Evolutionary conservation across 129 eudicot genomes (phyloP).

Genomic region (Glebionis coronaria): DNA sequence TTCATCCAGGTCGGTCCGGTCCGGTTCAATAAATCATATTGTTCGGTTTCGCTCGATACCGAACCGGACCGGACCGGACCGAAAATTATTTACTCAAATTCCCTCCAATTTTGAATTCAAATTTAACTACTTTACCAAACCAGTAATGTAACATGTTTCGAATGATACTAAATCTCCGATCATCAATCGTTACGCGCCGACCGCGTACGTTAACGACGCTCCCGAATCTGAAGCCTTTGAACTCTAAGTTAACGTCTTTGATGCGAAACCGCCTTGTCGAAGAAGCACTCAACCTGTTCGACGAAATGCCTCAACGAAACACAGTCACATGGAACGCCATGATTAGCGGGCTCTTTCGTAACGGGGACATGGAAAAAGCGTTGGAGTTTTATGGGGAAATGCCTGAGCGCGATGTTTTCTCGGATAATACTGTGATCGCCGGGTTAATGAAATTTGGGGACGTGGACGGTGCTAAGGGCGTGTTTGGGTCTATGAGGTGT

Average conservation of each 20-base stretch:
- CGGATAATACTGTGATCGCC: background rate
- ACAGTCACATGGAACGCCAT: constrained; percentile 1
- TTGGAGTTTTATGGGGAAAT: background rate
- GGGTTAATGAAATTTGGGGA: constrained; percentile 5
- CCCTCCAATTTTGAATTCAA: no score
- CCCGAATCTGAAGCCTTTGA: background rate
- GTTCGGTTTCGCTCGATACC: no score
- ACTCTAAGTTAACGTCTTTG: background rate
- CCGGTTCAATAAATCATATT: no score
- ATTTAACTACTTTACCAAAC: no score
- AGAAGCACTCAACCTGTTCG: constrained; percentile 1
- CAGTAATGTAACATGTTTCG: background rate
- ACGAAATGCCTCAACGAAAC: constrained; percentile 8
- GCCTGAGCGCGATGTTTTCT: constrained; percentile 1
- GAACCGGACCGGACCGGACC: no score
- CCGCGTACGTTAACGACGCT: background rate
- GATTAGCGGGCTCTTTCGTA: background rate
- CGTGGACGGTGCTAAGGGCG: background rate
- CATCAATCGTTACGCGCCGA: background rate
- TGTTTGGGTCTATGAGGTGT: background rate
- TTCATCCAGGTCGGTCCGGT: no score
- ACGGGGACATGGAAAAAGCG: background rate
- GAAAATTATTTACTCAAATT: no score
- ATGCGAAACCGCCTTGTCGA: background rate
- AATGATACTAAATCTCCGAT: background rate